Conservation (phyloP, 768 basidiomycete species). For the Lyophyllum shimeji region DNA sequence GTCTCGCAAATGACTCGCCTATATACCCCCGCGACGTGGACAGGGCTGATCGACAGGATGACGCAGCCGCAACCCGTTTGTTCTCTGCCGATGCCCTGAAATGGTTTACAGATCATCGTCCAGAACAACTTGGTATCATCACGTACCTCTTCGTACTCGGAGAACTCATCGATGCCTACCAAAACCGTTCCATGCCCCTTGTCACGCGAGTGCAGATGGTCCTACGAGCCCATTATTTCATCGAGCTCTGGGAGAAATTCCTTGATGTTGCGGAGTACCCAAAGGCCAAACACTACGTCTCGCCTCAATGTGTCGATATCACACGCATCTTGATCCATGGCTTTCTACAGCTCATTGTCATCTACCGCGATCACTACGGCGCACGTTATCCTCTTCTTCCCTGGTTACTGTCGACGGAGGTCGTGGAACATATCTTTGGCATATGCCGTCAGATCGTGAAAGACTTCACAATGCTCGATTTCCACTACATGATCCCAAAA, state of each 20-base stretch:
- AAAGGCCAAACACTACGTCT: no score
- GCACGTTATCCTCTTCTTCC: conserved; percentile 23
- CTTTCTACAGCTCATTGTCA: no score
- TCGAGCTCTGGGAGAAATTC: conserved; percentile 29
- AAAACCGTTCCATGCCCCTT: conserved; percentile 28
- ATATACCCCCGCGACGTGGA: conserved; percentile 32
- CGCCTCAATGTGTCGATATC: no score
- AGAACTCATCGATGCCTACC: conserved; percentile 37
- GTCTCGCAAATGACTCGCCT: conserved; percentile 13
- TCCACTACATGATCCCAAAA: conserved; percentile 27
- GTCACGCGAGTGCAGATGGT: conserved; percentile 26
- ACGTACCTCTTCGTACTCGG: conserved; percentile 42
- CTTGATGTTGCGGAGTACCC: conserved; percentile 27
- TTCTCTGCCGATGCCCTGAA: conserved; percentile 34
- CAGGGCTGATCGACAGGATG: conserved; percentile 43
- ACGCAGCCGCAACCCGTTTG: conserved; percentile 38
- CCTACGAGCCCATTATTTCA: conserved; percentile 30
- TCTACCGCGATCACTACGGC: conserved; percentile 32
- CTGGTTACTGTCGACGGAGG: conserved; percentile 35
- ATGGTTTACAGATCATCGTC: conserved; percentile 21
- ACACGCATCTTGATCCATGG: no score
- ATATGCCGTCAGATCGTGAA: conserved; percentile 24
- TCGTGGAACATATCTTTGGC: conserved; percentile 35
- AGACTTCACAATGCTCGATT: conserved; percentile 35
- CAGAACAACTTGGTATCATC: conserved; percentile 23